phyloP scores from a whole-genome alignment of 805 yeast species.

The Cyberlindnera mississippiensis region DNA sequence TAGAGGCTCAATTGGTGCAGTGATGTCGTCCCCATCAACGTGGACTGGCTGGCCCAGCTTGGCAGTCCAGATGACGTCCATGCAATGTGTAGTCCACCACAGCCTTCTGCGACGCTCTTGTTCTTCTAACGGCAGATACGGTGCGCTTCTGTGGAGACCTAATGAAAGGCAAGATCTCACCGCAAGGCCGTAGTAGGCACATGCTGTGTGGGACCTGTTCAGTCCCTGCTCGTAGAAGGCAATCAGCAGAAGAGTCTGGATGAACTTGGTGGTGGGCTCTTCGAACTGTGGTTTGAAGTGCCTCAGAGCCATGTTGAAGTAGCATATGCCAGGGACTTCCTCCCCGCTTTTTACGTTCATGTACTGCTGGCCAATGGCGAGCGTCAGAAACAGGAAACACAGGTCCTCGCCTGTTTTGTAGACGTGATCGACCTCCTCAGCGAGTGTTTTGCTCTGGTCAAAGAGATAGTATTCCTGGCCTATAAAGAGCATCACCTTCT shows the following conservation, averaged over 20 bases:
- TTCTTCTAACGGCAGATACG: constrained; percentile 21
- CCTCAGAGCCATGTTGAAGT: constrained; percentile 30
- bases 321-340: constrained; percentile 25
- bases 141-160: constrained; percentile 30
- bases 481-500: constrained; percentile 20
- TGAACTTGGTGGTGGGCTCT: constrained; percentile 29
- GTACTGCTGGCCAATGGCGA: constrained; percentile 29
- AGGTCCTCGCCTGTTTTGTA: constrained; percentile 12
- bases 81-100: constrained; percentile 38
- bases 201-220: constrained; percentile 34
- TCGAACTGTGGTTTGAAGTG: constrained; percentile 31
- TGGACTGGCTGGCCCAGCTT: constrained; percentile 35
- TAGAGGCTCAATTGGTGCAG: constrained; percentile 25
- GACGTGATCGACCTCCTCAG: constrained; percentile 13
- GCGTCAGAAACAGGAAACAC: constrained; percentile 21
- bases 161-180: constrained; percentile 30
- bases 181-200: constrained; percentile 34
- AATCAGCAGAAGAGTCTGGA: constrained; percentile 33
- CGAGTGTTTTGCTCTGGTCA: constrained; percentile 12
- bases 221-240: constrained; percentile 35
- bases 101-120: constrained; percentile 32
- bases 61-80: constrained; percentile 36
- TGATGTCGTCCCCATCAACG: constrained; percentile 31
- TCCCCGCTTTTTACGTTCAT: constrained; percentile 13
- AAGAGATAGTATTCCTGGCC: constrained; percentile 27